Base-by-base conservation (phyloP, 768 basidiomycete species). In the Collybia sordida region DNA sequence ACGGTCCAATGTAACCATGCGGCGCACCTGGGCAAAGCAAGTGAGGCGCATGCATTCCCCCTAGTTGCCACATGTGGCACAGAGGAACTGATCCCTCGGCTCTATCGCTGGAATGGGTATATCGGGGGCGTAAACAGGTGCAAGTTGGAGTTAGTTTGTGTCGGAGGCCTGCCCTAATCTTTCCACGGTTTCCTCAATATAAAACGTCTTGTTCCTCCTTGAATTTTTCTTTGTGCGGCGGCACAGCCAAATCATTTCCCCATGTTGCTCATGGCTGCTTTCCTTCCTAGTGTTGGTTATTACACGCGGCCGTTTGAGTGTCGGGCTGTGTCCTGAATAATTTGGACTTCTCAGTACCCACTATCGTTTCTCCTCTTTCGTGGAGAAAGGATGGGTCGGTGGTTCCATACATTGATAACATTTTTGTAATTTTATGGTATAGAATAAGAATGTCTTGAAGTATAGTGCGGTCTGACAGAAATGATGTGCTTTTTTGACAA, bases 211-310 rank as follows among this genome's bases (percentile, higher is more conserved):
- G 55, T 51, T 37, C 59, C 59, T 54, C 28, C 59, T 62, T 9
- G 5, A 27, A 3, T 5, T 1, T 1, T 67, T 61, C 69, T 72
- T 74, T 48, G 89, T 91, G 89, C 89, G 89, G 89, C 89, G 74
- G 75, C 89, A 83, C 85, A 83, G 82, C 81, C 78, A 79, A 76
- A 58, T 66, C 65, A 46, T 65, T 87, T 86, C 85, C 89, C 88
- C 81, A 81, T 88, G 89, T 91, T 91, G 89, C 89, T 91, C 89
- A 85, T 88, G 74, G 76, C 80, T 72, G 84, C 77, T 15, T 34
- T 31, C 11, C 66, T 72, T 67, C 56, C 57, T 63, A 60, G 54
- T 63, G 52, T 64, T 59, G 61, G 67, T 54, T 58, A 60, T 61
- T 70, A 61, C 64, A 87, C 75, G 85, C 81, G 78, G 85, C 75